These are phyloP conservation scores for Histomonas meleagridis DNA, from an alignment of 208 protist species.

Conservation along the genomic window DNA sequence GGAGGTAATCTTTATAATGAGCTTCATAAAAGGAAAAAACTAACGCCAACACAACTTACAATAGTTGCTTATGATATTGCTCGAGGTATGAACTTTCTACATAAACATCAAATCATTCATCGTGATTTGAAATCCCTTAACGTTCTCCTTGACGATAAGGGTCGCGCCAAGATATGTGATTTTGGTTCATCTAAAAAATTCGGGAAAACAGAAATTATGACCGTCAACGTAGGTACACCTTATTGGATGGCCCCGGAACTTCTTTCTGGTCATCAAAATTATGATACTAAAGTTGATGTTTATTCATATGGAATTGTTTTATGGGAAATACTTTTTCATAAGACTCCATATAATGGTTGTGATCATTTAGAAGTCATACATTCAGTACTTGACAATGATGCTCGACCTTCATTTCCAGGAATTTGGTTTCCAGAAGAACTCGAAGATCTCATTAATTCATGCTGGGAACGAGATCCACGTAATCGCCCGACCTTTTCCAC, in stretches of 20 bases:
- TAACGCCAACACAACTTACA: not conserved
- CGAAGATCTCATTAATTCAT: not conserved
- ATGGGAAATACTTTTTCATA: not conserved
- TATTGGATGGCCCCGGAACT: slow-evolving; percentile 29
- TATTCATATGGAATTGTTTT: slow-evolving; percentile 23
- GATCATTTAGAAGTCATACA: not conserved
- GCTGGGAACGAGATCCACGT: slow-evolving; percentile 13
- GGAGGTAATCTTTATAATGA: not conserved
- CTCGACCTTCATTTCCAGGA: not conserved
- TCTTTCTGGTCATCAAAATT: not conserved
- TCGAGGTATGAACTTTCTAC: not conserved
- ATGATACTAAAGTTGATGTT: not conserved
- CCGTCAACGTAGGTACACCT: not conserved
- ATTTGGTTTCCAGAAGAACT: not conserved
- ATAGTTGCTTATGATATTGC: slow-evolving; percentile 14
- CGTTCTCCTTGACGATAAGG: not conserved
- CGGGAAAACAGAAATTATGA: not conserved
- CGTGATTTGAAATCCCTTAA: not conserved
- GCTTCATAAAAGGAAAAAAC: not conserved
- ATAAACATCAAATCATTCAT: not conserved
- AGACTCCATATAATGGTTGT: not conserved
- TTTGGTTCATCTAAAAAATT: not conserved
- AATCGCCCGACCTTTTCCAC: not conserved
- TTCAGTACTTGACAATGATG: not conserved
- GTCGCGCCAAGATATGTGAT: slow-evolving; percentile 8